These are phyloP conservation scores for Blastobotrys capitulatus DNA, from an alignment of 1,139 yeast genomes.

Conservation along the genomic window DNA sequence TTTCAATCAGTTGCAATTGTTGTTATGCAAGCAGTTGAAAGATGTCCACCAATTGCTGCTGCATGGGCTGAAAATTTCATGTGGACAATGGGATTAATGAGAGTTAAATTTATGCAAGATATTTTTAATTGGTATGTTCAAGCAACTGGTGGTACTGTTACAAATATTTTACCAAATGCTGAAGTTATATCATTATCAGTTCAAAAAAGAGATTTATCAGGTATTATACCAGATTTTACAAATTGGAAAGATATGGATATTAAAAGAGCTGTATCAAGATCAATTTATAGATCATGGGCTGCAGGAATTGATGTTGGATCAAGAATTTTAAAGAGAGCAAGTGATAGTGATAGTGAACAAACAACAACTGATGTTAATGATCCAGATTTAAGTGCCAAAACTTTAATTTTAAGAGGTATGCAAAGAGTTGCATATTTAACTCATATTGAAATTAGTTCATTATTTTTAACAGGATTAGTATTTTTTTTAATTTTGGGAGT, in stretches of 20 bases:
- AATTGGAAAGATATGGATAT: constrained; percentile 23
- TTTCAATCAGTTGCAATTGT: constrained; percentile 92
- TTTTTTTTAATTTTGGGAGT: constrained; percentile 75
- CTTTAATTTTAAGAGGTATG: constrained; percentile 80
- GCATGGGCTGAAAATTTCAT: constrained; percentile 97
- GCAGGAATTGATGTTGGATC: constrained; percentile 12
- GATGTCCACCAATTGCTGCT: constrained; percentile 94
- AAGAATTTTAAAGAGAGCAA: constrained; percentile 13
- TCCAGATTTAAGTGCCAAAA: constrained; percentile 49
- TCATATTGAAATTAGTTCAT: constrained; percentile 74
- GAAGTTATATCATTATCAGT: constrained; percentile 69
- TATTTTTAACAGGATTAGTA: constrained; percentile 81
- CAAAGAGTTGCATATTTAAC: constrained; percentile 86
- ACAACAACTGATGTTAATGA: constrained; percentile 67
- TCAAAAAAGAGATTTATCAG: constrained; percentile 44
- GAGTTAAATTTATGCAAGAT: constrained; percentile 71
- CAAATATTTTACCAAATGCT: constrained; percentile 59
- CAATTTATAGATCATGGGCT: constrained; percentile 18
- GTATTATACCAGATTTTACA: constrained; percentile 18
- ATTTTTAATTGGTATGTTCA: constrained; percentile 94
- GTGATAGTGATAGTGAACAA: constrained; percentile 39
- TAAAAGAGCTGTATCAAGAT: constrained; percentile 17
- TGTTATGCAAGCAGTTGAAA: constrained; percentile 92
- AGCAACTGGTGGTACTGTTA: constrained; percentile 88
- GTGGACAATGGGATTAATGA: constrained; percentile 93